A percentile compares a stretch with the other conserved stretches of the same genome.
Evolutionary conservation across 331 rosid genomes (phyloP).

Genomic region (Spiraea crenata): DNA sequence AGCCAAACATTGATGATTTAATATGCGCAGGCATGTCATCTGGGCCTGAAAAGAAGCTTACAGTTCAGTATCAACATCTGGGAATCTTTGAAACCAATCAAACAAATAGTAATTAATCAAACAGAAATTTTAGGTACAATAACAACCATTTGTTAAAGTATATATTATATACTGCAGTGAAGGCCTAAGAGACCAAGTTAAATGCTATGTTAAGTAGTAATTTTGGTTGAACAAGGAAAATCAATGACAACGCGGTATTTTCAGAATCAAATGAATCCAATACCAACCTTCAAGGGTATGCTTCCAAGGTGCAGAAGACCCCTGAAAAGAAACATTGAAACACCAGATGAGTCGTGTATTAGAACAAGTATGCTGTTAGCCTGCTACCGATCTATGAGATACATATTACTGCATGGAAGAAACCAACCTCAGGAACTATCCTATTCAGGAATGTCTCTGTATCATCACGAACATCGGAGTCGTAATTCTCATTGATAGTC

Average conservation of each 20-base stretch:
- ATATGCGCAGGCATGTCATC: constrained; percentile 99
- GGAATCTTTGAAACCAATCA: not conserved
- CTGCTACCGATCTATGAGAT: not conserved
- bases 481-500: constrained; percentile 91
- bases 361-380: not conserved
- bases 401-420: not conserved
- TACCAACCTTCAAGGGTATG: constrained; percentile 84
- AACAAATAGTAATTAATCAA: not conserved
- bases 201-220: not conserved
- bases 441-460: constrained; percentile 84
- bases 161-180: not conserved
- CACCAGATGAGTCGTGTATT: not conserved
- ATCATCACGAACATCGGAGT: constrained; percentile 84
- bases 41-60: constrained; percentile 56
- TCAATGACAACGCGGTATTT: not conserved
- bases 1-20: constrained; percentile 91
- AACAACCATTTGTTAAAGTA: not conserved
- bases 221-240: not conserved
- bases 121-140: not conserved
- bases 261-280: not conserved
- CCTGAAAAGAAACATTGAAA: constrained; percentile 38
- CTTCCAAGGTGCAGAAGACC: constrained; percentile 88
- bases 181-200: not conserved
- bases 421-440: constrained; percentile 45
- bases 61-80: constrained; percentile 11